A percentile compares a stretch with the other conserved stretches of the same genome.
Conservation (phyloP, 2,329 filamentous ascomycete genomes). For the Curvularia sp. region DNA sequence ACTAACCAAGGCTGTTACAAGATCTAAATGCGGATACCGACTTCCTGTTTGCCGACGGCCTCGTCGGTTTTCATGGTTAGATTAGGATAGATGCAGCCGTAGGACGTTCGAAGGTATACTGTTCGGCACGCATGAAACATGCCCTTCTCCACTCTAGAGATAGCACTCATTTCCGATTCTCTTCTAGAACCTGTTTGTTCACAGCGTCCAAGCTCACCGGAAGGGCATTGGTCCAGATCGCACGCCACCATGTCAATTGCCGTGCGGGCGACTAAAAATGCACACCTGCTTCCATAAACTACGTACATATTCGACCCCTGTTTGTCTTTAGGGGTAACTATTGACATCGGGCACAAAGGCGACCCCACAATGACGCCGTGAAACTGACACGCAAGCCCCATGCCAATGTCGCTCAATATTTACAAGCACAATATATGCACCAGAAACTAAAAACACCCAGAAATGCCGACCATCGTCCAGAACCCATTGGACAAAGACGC, state of each 20-base stretch:
- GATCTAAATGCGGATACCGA: background rate
- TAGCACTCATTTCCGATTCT: background rate
- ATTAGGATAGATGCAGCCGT: background rate
- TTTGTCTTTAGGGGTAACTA: too few relatives aligned
- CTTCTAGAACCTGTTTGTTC: background rate
- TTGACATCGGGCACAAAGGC: background rate
- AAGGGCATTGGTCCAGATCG: background rate
- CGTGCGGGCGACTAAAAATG: background rate
- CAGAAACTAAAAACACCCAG: conserved; percentile 10
- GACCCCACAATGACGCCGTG: conserved; percentile 11
- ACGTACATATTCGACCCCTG: too few relatives aligned
- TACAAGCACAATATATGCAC: conserved; percentile 17
- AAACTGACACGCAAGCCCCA: conserved; percentile 8
- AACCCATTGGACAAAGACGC: background rate
- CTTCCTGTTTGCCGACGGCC: background rate
- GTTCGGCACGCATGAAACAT: background rate
- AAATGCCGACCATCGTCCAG: conserved; percentile 1
- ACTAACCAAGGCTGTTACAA: background rate
- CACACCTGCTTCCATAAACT: background rate
- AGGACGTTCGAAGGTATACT: background rate
- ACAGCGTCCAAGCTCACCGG: background rate
- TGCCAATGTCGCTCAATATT: conserved; percentile 4
- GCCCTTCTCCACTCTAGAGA: background rate
- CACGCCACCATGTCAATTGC: background rate
- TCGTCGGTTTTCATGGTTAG: background rate